Percentiles rank a stretch among this genome's conserved stretches.
These are phyloP conservation scores for Blastocystis sp. DNA, from an alignment of 352 stramenopile species.

Conservation along the genomic window DNA sequence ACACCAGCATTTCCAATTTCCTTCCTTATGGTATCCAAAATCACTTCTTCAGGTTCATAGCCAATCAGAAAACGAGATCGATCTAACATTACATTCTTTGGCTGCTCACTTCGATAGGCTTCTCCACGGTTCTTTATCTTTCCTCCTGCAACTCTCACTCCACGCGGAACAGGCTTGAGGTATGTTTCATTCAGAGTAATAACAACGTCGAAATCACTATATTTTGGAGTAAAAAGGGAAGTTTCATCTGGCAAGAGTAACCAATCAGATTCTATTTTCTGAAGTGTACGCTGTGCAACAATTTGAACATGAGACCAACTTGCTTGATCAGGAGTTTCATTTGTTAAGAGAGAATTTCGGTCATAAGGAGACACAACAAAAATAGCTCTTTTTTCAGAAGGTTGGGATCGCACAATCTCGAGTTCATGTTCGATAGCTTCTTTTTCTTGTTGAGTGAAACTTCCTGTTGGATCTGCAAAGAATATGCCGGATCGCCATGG, in stretches of 20 bases:
- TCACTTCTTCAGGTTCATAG: not conserved
- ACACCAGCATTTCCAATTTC: not conserved
- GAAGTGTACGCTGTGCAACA: not conserved
- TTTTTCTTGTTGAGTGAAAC: not conserved
- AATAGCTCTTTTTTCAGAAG: not conserved
- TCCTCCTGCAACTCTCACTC: not conserved
- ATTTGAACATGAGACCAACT: not conserved
- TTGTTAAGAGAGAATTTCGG: not conserved
- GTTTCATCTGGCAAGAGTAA: not conserved
- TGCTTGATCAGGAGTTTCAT: not conserved
- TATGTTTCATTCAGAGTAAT: not conserved
- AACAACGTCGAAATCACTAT: slow-evolving; percentile 20
- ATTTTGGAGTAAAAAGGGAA: not conserved
- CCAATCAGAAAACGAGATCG: not conserved
- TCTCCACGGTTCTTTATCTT: not conserved
- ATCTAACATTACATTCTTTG: slow-evolving; percentile 45
- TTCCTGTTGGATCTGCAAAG: not conserved
- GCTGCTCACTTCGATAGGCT: not conserved
- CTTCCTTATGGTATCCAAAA: not conserved
- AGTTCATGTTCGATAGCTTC: not conserved
- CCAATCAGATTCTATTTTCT: not conserved
- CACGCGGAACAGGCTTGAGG: not conserved
- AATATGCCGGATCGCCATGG: not conserved
- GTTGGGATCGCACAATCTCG: not conserved
- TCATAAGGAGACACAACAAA: slow-evolving; percentile 19